A percentile compares a stretch with the other conserved stretches of the same genome.
phyloP scores from a whole-genome alignment of 148 eudicot species.

The Cornus controversa region DNA sequence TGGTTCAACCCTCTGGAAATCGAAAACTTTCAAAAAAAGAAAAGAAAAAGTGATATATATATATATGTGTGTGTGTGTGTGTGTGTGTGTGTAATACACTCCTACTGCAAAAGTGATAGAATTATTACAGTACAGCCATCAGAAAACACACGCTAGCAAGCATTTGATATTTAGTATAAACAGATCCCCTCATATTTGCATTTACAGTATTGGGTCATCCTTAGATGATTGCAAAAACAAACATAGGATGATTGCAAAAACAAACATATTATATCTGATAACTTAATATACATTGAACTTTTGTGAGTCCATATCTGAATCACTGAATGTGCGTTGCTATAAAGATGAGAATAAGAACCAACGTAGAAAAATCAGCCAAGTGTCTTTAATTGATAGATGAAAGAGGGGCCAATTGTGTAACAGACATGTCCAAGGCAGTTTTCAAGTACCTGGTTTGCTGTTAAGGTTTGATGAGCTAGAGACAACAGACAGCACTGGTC shows the following conservation, averaged over 20 bases:
- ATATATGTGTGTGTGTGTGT: not conserved
- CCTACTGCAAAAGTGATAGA: not conserved
- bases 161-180: not conserved
- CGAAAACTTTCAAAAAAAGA: too few relatives aligned
- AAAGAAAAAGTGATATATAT: too few relatives aligned
- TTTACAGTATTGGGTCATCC: too few relatives aligned
- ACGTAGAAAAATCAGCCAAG: not conserved
- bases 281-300: too few relatives aligned
- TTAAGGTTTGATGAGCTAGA: conserved; percentile 23
- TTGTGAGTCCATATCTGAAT: too few relatives aligned
- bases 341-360: not conserved
- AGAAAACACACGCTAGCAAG: not conserved
- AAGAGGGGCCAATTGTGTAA: conserved; percentile 1
- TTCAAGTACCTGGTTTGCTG: conserved; percentile 22
- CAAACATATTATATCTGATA: too few relatives aligned
- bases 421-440: conserved; percentile 21
- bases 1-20: too few relatives aligned
- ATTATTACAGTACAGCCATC: not conserved
- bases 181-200: not conserved
- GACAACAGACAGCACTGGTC: conserved; percentile 16
- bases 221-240: too few relatives aligned
- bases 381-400: not conserved
- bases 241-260: not conserved
- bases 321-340: too few relatives aligned
- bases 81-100: not conserved